Percentiles rank a stretch among this genome's conserved stretches.
Evolutionary conservation across 2,329 filamentous ascomycete genomes (phyloP).

Genomic region (Microdochium trichocladiopsis): DNA sequence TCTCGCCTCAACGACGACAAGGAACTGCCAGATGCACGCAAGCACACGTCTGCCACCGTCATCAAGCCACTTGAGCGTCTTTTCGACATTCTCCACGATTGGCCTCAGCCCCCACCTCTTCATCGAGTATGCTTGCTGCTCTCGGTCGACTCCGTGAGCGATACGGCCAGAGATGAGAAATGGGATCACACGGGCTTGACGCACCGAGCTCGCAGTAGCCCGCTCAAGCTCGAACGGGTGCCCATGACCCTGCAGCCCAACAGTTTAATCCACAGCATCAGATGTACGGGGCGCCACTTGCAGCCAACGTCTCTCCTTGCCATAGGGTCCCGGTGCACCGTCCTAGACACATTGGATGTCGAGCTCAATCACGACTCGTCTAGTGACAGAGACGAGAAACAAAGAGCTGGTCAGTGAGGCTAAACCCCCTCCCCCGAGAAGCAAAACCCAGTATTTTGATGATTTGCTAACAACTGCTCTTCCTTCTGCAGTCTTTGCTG

Average conservation of each 20-base stretch:
- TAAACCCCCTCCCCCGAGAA: no score
- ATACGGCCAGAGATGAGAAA: slow-evolving; percentile 4
- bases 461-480: background rate
- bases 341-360: slow-evolving; percentile 8
- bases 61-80: slow-evolving; percentile 5
- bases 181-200: slow-evolving; percentile 3
- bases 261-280: slow-evolving; percentile 8
- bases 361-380: slow-evolving; percentile 10
- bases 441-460: no score
- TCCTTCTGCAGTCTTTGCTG: slow-evolving; percentile 5
- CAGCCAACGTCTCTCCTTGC: slow-evolving; percentile 7
- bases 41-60: slow-evolving; percentile 6
- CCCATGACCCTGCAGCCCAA: slow-evolving; percentile 7
- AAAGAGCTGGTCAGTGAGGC: slow-evolving; percentile 8
- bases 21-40: slow-evolving; percentile 6
- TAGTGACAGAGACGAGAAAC: slow-evolving; percentile 7
- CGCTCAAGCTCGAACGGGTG: slow-evolving; percentile 7
- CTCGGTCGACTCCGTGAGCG: slow-evolving; percentile 9
- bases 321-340: slow-evolving; percentile 7
- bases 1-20: slow-evolving; percentile 5
- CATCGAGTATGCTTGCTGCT: slow-evolving; percentile 8
- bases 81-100: slow-evolving; percentile 7
- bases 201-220: slow-evolving; percentile 5
- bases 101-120: slow-evolving; percentile 6
- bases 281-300: slow-evolving; percentile 8